A percentile compares a stretch with the other conserved stretches of the same genome.
These are phyloP conservation scores for Sporothrix curviconia DNA, from an alignment of 2,329 filamentous ascomycete species.

Conservation along the genomic window DNA sequence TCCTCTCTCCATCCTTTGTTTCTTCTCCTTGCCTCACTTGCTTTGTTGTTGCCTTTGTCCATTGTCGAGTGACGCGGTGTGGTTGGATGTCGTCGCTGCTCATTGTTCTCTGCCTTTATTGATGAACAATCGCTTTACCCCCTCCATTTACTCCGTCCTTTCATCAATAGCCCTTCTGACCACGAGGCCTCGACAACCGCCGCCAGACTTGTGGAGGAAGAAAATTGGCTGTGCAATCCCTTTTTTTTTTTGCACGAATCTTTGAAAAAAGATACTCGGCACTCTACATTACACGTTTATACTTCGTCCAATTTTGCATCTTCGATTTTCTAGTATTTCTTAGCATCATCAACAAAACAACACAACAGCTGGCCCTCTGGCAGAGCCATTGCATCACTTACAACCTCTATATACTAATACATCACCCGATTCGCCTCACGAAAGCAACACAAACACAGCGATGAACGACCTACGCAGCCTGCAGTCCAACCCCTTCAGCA, in stretches of 20 bases:
- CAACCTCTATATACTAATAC: background rate
- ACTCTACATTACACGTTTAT: background rate
- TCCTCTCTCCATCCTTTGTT: no score
- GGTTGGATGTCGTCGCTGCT: background rate
- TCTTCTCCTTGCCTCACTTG: background rate
- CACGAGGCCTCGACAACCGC: background rate
- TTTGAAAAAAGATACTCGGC: background rate
- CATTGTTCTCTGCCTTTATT: conserved; percentile 11
- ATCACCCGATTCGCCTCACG: background rate
- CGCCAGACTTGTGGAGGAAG: background rate
- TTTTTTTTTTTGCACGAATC: background rate
- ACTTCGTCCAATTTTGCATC: conserved; percentile 1
- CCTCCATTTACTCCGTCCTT: background rate
- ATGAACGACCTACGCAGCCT: conserved; percentile 24
- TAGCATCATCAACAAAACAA: background rate
- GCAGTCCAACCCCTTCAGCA: conserved; percentile 19
- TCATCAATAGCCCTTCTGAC: conserved; percentile 2
- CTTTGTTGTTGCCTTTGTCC: conserved; percentile 4
- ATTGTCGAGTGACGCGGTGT: conserved; percentile 10
- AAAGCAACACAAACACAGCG: conserved; percentile 1
- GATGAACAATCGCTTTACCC: background rate
- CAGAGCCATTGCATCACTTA: conserved; percentile 2
- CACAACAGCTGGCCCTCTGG: background rate
- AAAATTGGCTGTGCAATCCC: background rate
- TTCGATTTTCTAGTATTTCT: background rate